A percentile compares a stretch with the other conserved stretches of the same genome.
These are phyloP conservation scores for Vaccinium corymbosum DNA, from an alignment of 148 eudicot species.

Conservation along the genomic window DNA sequence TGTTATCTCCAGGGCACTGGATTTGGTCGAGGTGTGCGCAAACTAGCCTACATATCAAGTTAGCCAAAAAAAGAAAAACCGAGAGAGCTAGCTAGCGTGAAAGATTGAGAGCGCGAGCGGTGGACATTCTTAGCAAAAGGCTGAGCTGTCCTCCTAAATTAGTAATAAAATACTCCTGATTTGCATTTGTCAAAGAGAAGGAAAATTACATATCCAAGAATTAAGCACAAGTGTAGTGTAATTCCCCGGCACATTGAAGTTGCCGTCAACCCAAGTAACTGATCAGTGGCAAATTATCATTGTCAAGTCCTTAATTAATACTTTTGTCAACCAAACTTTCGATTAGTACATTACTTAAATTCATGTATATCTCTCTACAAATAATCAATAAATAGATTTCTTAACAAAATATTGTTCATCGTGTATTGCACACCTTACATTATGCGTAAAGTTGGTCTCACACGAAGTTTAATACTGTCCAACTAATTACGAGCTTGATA, in stretches of 20 bases:
- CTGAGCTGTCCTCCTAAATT: not conserved
- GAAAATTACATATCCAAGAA: not conserved
- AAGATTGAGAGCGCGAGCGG: too few species aligned
- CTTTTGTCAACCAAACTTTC: not conserved
- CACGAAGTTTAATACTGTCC: not conserved
- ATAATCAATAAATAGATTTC: not conserved
- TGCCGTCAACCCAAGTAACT: slow-evolving; percentile 15
- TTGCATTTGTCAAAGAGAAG: not conserved
- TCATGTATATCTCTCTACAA: not conserved
- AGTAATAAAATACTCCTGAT: not conserved
- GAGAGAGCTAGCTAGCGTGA: too few species aligned
- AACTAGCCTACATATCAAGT: too few species aligned
- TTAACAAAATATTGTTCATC: not conserved
- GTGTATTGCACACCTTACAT: not conserved
- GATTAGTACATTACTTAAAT: not conserved
- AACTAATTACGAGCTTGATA: not conserved
- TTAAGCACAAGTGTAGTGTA: slow-evolving; percentile 4
- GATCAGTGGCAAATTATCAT: not conserved
- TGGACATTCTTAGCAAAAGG: not conserved
- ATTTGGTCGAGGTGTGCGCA: too few species aligned
- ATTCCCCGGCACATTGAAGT: slow-evolving; percentile 8
- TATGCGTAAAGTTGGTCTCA: not conserved
- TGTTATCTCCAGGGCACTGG: too few species aligned
- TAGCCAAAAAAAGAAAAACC: too few species aligned
- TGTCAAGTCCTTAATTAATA: not conserved